Conservation (phyloP, 1,284 basidiomycete species). For the Waitea zeae region DNA sequence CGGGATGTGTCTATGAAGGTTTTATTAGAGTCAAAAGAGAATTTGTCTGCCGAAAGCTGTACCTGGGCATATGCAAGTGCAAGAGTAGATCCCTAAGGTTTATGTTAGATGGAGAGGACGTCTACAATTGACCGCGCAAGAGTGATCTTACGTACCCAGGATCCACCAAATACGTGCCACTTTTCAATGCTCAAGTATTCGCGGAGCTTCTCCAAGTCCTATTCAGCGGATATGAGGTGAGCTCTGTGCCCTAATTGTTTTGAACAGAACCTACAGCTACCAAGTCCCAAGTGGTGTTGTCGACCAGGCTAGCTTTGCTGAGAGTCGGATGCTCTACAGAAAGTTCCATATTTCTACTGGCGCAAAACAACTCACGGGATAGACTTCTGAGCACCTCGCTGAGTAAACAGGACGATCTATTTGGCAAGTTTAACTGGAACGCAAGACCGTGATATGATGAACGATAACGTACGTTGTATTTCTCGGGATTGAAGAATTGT, state of each 20-base stretch:
- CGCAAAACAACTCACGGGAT: too few species aligned
- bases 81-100: slow-evolving; percentile 77
- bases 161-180: slow-evolving; percentile 88
- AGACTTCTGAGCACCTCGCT: slow-evolving; percentile 73
- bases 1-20: slow-evolving; percentile 49
- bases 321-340: too few species aligned
- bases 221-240: too few species aligned
- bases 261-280: too few species aligned
- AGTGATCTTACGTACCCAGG: slow-evolving; percentile 39
- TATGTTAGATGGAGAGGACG: background rate
- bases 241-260: too few species aligned
- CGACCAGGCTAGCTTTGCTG: slow-evolving; percentile 59
- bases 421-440: too few species aligned
- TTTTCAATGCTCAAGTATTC: slow-evolving; percentile 51
- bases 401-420: slow-evolving; percentile 68
- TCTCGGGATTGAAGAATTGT: slow-evolving; percentile 66
- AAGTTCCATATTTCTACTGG: too few species aligned
- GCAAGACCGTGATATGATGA: too few species aligned
- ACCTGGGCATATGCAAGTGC: slow-evolving; percentile 79
- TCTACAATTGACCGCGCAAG: too few species aligned
- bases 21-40: too few species aligned
- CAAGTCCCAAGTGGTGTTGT: slow-evolving; percentile 93
- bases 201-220: slow-evolving; percentile 31
- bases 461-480: slow-evolving; percentile 59
- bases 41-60: slow-evolving; percentile 2